Evolutionary conservation across 768 basidiomycete species (phyloP).

Genomic region (Clavaria fumosa): DNA sequence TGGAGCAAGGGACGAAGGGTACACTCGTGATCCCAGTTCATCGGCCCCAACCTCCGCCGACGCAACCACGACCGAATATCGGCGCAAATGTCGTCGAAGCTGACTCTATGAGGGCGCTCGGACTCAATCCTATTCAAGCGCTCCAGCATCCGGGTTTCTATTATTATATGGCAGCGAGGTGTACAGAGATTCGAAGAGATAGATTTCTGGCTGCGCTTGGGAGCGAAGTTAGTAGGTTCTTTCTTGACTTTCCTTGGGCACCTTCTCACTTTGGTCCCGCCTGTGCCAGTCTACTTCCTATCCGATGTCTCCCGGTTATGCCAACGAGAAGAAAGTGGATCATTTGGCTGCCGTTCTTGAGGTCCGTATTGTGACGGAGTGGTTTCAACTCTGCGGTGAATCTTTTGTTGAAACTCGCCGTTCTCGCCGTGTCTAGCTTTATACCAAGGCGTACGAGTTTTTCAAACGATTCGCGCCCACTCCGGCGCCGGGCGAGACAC

Average conservation of each 20-base stretch:
- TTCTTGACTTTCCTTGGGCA: background rate
- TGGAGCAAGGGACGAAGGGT: constrained; percentile 64
- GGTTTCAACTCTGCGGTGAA: constrained; percentile 5
- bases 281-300: constrained; percentile 1
- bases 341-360: constrained; percentile 74
- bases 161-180: constrained; percentile 78
- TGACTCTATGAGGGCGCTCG: constrained; percentile 44
- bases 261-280: background rate
- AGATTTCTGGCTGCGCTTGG: constrained; percentile 47
- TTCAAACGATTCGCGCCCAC: constrained; percentile 63
- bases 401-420: too few species aligned
- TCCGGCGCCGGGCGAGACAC: constrained; percentile 21
- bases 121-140: constrained; percentile 66
- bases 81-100: constrained; percentile 11
- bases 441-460: constrained; percentile 86
- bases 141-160: constrained; percentile 89
- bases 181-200: constrained; percentile 61
- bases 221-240: constrained; percentile 31
- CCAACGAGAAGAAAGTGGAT: constrained; percentile 87
- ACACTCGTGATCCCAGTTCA: constrained; percentile 49
- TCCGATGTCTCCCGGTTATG: constrained; percentile 36
- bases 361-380: constrained; percentile 22
- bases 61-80: constrained; percentile 13
- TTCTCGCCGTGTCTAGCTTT: too few species aligned
- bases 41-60: constrained; percentile 24